A percentile compares a stretch with the other conserved stretches of the same genome.
Evolutionary conservation across 1,284 basidiomycete species (phyloP).

Genomic region (Cryptococcus depauperatus): DNA sequence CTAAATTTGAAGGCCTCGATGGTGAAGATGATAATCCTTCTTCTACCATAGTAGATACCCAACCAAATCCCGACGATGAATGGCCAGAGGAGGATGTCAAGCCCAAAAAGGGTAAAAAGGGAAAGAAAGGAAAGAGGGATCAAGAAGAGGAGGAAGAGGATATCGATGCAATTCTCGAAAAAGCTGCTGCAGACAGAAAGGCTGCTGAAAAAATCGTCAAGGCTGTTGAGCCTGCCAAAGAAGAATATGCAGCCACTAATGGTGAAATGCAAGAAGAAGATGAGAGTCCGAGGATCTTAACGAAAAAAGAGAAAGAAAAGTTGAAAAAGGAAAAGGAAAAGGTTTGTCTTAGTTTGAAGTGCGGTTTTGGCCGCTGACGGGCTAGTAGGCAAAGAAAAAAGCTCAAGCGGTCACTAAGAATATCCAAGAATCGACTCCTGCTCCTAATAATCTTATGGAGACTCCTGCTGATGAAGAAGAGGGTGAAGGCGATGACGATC

Average conservation of each 20-base stretch:
- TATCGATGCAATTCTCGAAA: no score
- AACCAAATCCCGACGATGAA: slow-evolving; percentile 36
- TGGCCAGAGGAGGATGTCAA: slow-evolving; percentile 45
- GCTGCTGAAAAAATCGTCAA: neutral
- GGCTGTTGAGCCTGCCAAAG: slow-evolving; percentile 19
- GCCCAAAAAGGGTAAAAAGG: slow-evolving; percentile 47
- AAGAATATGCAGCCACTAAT: slow-evolving; percentile 21
- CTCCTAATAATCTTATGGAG: no score
- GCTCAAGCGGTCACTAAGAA: slow-evolving; percentile 84
- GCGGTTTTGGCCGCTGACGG: no score
- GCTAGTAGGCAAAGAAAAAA: slow-evolving; percentile 88
- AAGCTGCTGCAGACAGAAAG: slow-evolving; percentile 40
- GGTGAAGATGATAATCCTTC: slow-evolving; percentile 22
- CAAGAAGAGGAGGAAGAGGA: slow-evolving; percentile 21
- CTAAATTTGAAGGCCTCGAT: slow-evolving; percentile 19
- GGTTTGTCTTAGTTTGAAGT: slow-evolving; percentile 1
- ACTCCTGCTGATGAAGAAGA: slow-evolving; percentile 50
- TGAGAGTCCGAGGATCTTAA: slow-evolving; percentile 36
- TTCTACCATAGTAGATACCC: slow-evolving; percentile 16
- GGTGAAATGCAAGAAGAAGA: slow-evolving; percentile 46
- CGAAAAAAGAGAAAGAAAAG: slow-evolving; percentile 41
- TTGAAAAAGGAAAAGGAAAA: slow-evolving; percentile 33
- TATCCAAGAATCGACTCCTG: slow-evolving; percentile 34
- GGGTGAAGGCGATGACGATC: slow-evolving; percentile 54
- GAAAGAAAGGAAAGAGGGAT: slow-evolving; percentile 33